Percentiles rank a stretch among this genome's conserved stretches.
phyloP scores from a whole-genome alignment of 257 asterid genomes.

The Solanum bulbocastanum region DNA sequence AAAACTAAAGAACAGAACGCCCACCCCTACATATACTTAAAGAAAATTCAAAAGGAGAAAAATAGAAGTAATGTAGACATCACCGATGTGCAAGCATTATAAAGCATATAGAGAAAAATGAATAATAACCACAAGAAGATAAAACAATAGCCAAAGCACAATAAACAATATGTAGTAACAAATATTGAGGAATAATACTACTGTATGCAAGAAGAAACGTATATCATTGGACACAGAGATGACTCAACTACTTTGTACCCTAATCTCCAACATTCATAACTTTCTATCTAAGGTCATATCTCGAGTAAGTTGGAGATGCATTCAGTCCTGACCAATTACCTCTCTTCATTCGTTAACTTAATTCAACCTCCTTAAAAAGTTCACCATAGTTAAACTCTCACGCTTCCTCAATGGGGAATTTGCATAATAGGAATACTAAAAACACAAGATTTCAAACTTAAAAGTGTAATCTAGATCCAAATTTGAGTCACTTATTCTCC shows the following conservation, averaged over 20 bases:
- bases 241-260: accelerated
- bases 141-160: not conserved
- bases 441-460: no score
- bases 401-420: not conserved
- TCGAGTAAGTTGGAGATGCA: not conserved
- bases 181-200: no score
- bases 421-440: not conserved
- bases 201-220: not conserved
- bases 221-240: not conserved
- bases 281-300: not conserved
- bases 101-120: not conserved
- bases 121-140: not conserved
- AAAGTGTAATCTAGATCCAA: no score
- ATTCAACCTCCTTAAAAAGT: not conserved
- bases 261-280: accelerated
- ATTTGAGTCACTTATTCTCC: no score
- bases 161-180: not conserved
- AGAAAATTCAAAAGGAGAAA: not conserved
- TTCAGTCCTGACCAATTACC: not conserved
- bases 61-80: accelerated
- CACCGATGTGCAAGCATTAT: not conserved
- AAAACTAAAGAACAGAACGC: no score
- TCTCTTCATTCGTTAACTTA: not conserved
- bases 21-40: not conserved
- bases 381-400: not conserved